Evolutionary conservation across 106 monocot genomes (phyloP).

Genomic region (Xerophyta viscosa): DNA sequence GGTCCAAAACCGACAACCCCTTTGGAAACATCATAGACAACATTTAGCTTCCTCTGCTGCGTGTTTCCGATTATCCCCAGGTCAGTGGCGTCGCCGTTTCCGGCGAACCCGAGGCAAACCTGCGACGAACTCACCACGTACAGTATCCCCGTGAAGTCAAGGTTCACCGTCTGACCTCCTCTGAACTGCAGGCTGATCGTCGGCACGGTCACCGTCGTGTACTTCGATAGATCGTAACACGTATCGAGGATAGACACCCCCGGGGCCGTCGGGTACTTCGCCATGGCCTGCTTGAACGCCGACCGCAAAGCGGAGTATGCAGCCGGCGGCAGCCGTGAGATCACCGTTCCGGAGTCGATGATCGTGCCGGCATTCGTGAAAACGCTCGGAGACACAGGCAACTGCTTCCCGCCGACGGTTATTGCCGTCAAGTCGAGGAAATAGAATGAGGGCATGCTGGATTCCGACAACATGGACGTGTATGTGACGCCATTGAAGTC

Average conservation of each 20-base stretch:
- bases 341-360: constrained; percentile 72
- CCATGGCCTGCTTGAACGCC: constrained; percentile 20
- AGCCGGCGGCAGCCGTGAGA: constrained; percentile 51
- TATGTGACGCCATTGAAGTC: constrained; percentile 3
- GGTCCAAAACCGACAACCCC: constrained; percentile 20
- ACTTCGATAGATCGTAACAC: constrained; percentile 14
- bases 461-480: constrained; percentile 22
- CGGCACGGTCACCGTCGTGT: constrained; percentile 5
- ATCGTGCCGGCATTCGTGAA: constrained; percentile 29
- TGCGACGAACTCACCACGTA: constrained; percentile 2
- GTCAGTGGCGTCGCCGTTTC: not conserved
- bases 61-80: constrained; percentile 24
- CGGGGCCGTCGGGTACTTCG: constrained; percentile 20
- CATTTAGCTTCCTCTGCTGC: constrained; percentile 22
- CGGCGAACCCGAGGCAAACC: constrained; percentile 36
- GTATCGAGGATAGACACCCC: constrained; percentile 13
- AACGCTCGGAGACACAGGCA: constrained; percentile 14
- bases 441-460: constrained; percentile 20
- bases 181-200: constrained; percentile 13
- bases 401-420: constrained; percentile 13
- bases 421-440: constrained; percentile 27
- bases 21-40: constrained; percentile 20
- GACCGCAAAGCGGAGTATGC: constrained; percentile 28
- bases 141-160: constrained; percentile 13
- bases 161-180: constrained; percentile 1